Evolutionary conservation across 139 green algal species (phyloP).

Genomic region (Asterochloris sp.): DNA sequence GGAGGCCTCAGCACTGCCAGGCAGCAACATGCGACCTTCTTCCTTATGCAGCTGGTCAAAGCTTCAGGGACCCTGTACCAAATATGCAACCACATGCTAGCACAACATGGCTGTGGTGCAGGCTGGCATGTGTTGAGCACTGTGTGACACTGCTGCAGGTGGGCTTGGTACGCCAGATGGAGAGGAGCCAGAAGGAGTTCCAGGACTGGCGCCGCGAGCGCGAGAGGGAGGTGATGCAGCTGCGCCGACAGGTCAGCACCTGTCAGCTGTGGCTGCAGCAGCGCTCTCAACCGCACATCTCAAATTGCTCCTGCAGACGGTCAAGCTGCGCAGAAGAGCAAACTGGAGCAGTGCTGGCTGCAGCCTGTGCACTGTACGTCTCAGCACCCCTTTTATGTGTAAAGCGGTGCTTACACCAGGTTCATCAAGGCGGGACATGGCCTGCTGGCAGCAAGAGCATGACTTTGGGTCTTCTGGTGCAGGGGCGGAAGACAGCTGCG

Average conservation of each 20-base stretch:
- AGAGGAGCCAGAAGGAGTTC: constrained; percentile 49
- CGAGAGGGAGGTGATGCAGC: constrained; percentile 67
- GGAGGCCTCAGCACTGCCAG: not conserved
- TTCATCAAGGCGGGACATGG: no score
- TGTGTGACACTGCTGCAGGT: constrained; percentile 31
- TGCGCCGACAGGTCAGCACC: constrained; percentile 32
- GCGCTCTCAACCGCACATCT: not conserved
- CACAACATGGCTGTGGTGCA: not conserved
- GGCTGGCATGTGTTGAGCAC: not conserved
- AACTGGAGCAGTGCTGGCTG: no score
- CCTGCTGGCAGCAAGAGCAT: not conserved
- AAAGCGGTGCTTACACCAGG: no score
- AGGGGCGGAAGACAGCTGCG: constrained; percentile 42
- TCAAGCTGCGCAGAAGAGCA: no score
- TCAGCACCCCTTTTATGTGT: not conserved
- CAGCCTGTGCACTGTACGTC: not conserved
- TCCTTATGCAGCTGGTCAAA: not conserved
- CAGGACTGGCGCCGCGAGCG: constrained; percentile 40
- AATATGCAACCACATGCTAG: not conserved
- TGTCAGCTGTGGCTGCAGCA: not conserved
- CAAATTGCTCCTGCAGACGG: no score
- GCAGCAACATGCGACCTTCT: not conserved
- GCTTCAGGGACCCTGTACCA: not conserved
- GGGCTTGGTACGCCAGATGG: constrained; percentile 45
- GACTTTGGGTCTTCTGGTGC: not conserved